A percentile compares a stretch with the other conserved stretches of the same genome.
Evolutionary conservation across 1,284 basidiomycete genomes (phyloP).

Genomic region (Caloboletus firmus): DNA sequence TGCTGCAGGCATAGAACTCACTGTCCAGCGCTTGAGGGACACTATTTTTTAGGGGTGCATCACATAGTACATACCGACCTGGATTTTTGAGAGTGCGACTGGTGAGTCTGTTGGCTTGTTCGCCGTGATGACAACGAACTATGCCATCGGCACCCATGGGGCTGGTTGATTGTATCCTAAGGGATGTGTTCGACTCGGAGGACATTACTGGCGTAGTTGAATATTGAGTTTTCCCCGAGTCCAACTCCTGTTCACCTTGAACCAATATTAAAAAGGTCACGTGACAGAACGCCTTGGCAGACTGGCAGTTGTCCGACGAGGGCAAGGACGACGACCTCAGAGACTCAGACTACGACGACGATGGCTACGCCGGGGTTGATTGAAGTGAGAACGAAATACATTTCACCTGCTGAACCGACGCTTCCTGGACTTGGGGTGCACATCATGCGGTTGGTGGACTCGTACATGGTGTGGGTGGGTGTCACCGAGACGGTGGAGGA

Average conservation of each 20-base stretch:
- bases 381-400: conserved; percentile 44
- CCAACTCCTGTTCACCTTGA: background rate
- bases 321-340: background rate
- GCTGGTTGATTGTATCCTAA: conserved; percentile 12
- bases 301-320: background rate
- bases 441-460: conserved; percentile 65
- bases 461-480: conserved; percentile 84
- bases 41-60: background rate
- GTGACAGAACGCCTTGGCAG: conserved; percentile 11
- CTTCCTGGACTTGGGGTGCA: conserved; percentile 67
- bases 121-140: conserved; percentile 33
- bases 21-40: conserved; percentile 18
- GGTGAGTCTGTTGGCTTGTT: conserved; percentile 22
- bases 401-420: conserved; percentile 46
- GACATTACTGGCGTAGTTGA: conserved; percentile 14
- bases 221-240: background rate
- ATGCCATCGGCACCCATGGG: conserved; percentile 28
- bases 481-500: conserved; percentile 51
- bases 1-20: conserved; percentile 36
- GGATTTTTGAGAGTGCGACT: conserved; percentile 34
- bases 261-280: conserved; percentile 11
- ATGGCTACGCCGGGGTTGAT: conserved; percentile 26
- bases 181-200: background rate
- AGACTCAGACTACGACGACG: background rate
- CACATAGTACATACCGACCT: conserved; percentile 30